Percentiles rank a stretch among this genome's conserved stretches.
These are phyloP conservation scores for Calophaca sinica DNA, from an alignment of 306 rosid species.

Conservation along the genomic window DNA sequence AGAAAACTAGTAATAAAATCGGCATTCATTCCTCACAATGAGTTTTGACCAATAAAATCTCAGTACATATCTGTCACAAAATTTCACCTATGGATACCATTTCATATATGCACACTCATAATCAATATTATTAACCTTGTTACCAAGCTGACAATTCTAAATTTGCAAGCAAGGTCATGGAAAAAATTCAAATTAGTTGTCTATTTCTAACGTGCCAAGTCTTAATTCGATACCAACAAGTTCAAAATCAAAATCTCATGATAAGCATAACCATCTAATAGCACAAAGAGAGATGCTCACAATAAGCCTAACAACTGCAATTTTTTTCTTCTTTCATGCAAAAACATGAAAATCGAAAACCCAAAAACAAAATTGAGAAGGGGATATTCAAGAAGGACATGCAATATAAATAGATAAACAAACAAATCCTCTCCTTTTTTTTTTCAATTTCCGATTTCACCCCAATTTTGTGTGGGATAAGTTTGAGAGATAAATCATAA, in stretches of 20 bases:
- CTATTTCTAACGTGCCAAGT: slow-evolving; percentile 1
- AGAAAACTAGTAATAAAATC: background rate
- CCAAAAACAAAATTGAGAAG: background rate
- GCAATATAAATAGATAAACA: slow-evolving; percentile 25
- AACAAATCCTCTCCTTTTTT: background rate
- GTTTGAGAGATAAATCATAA: background rate
- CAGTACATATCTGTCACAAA: background rate
- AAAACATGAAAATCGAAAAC: background rate
- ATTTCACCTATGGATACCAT: slow-evolving; percentile 1
- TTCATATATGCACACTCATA: background rate
- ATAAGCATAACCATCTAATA: slow-evolving; percentile 25
- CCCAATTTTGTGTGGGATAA: slow-evolving; percentile 4
- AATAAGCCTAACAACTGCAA: slow-evolving; percentile 5
- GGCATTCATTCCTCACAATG: background rate
- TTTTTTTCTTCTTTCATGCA: background rate
- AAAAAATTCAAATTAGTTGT: background rate
- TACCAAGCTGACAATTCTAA: slow-evolving; percentile 19
- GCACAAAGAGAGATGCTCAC: slow-evolving; percentile 6
- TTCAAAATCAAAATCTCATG: slow-evolving; percentile 27
- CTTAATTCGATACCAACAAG: slow-evolving; percentile 19
- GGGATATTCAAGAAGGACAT: background rate
- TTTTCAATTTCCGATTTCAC: background rate
- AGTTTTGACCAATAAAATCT: slow-evolving; percentile 20
- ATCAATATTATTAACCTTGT: slow-evolving; percentile 7
- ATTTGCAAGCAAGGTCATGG: slow-evolving; percentile 18